phyloP scores from a whole-genome alignment of 495 filamentous ascomycete genomes.

The Penicillium lividum region DNA sequence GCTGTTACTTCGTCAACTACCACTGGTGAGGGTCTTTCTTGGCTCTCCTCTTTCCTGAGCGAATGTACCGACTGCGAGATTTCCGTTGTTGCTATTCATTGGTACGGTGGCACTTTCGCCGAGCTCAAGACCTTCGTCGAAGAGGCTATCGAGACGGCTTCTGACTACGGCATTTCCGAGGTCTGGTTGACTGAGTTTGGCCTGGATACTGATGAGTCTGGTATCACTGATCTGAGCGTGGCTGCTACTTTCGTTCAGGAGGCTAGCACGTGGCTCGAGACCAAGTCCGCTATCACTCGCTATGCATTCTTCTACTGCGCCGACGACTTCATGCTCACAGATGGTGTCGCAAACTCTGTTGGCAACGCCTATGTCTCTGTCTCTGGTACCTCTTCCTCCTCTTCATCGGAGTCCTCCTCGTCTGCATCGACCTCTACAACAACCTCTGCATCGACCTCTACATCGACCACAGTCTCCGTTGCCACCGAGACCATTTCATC shows the following conservation, averaged over 20 bases:
- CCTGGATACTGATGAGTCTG: slow-evolving; percentile 8
- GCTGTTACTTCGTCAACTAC: slow-evolving; percentile 70
- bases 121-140: slow-evolving; percentile 55
- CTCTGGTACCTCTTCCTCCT: neutral
- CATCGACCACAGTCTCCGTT: neutral
- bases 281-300: slow-evolving; percentile 55
- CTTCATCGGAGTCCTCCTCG: neutral
- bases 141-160: slow-evolving; percentile 39
- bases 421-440: neutral
- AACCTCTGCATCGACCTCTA: neutral
- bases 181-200: slow-evolving; percentile 74
- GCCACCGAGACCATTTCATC: neutral
- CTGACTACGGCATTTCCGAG: slow-evolving; percentile 43
- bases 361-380: slow-evolving; percentile 13
- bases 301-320: slow-evolving; percentile 63
- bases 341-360: slow-evolving; percentile 7
- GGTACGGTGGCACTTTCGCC: slow-evolving; percentile 47
- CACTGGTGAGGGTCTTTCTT: slow-evolving; percentile 61
- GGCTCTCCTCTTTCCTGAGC: slow-evolving; percentile 53
- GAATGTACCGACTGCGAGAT: slow-evolving; percentile 55
- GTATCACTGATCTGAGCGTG: slow-evolving; percentile 41
- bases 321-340: slow-evolving; percentile 12
- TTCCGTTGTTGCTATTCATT: slow-evolving; percentile 62
- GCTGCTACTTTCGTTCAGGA: slow-evolving; percentile 51
- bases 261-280: slow-evolving; percentile 61